These are phyloP conservation scores for Pseudoneurospora amorphoporcata DNA, from an alignment of 495 filamentous ascomycete species.

Conservation along the genomic window DNA sequence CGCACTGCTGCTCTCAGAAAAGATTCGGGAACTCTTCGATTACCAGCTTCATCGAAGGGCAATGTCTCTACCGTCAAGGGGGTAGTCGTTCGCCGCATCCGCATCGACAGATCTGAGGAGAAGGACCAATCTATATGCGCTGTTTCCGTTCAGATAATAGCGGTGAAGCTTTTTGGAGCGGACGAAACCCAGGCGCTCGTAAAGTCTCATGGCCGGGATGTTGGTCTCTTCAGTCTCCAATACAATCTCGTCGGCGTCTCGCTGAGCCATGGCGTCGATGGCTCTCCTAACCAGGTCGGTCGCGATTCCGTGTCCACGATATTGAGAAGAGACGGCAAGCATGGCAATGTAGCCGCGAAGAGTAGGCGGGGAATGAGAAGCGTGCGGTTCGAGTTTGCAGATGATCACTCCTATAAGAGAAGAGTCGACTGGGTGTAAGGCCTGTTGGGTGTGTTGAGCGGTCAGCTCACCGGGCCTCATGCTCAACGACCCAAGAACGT, in stretches of 20 bases:
- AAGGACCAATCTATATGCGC: conserved; percentile 79
- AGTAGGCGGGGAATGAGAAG: conserved; percentile 56
- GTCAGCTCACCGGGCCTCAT: conserved; percentile 3
- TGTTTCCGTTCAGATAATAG: conserved; percentile 96
- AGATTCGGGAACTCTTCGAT: neutral
- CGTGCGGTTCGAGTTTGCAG: conserved; percentile 86
- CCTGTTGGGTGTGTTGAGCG: conserved; percentile 32
- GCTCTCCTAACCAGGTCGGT: conserved; percentile 81
- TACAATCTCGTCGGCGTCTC: conserved; percentile 86
- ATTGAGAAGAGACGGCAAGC: conserved; percentile 73
- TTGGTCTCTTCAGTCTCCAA: conserved; percentile 97
- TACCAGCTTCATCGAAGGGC: neutral
- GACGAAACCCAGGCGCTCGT: conserved; percentile 88
- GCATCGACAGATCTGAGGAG: conserved; percentile 53
- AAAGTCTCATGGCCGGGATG: conserved; percentile 80
- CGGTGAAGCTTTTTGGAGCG: conserved; percentile 87
- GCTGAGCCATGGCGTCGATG: conserved; percentile 80
- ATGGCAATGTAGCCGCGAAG: conserved; percentile 96
- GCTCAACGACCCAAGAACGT: neutral
- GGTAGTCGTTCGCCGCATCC: conserved; percentile 15
- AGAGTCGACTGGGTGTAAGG: conserved; percentile 47
- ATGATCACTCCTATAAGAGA: conserved; percentile 79
- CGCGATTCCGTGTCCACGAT: conserved; percentile 81
- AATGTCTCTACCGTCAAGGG: conserved; percentile 14
- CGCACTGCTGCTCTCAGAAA: neutral